Evolutionary conservation across 768 basidiomycete species (phyloP).

Genomic region (Boletus barrowsii): DNA sequence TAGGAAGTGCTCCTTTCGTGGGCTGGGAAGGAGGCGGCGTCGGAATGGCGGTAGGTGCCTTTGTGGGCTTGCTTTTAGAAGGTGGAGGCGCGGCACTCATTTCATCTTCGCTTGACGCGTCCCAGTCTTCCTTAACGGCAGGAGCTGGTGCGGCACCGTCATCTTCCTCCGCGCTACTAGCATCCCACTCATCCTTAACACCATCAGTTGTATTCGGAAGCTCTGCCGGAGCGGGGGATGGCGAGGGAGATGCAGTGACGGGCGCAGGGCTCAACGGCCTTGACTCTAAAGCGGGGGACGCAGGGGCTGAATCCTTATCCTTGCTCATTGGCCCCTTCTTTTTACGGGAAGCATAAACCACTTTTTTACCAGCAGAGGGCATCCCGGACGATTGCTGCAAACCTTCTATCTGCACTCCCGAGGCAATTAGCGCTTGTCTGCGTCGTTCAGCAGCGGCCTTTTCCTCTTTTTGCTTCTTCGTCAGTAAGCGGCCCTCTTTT

Average conservation of each 20-base stretch:
- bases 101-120: conserved; percentile 58
- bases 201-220: conserved; percentile 21
- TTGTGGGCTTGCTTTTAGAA: conserved; percentile 15
- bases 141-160: conserved; percentile 26
- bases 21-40: background rate
- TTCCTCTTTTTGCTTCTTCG: conserved; percentile 98
- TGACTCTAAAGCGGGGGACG: conserved; percentile 53
- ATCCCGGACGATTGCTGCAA: conserved; percentile 57
- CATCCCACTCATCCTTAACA: conserved; percentile 57
- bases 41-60: background rate
- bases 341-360: conserved; percentile 81
- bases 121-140: conserved; percentile 62
- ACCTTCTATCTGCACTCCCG: conserved; percentile 88
- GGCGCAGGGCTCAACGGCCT: conserved; percentile 44
- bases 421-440: conserved; percentile 84
- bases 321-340: conserved; percentile 60
- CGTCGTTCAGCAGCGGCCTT: conserved; percentile 86
- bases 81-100: conserved; percentile 31
- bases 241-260: conserved; percentile 21
- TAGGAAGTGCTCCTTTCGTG: conserved; percentile 2
- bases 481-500: conserved; percentile 91
- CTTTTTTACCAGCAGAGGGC: conserved; percentile 56
- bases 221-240: conserved; percentile 30
- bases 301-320: conserved; percentile 33
- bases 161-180: conserved; percentile 42